These are phyloP conservation scores for Phaeoacremonium minimum DNA, from an alignment of 2,329 filamentous ascomycete genomes.

Conservation along the genomic window DNA sequence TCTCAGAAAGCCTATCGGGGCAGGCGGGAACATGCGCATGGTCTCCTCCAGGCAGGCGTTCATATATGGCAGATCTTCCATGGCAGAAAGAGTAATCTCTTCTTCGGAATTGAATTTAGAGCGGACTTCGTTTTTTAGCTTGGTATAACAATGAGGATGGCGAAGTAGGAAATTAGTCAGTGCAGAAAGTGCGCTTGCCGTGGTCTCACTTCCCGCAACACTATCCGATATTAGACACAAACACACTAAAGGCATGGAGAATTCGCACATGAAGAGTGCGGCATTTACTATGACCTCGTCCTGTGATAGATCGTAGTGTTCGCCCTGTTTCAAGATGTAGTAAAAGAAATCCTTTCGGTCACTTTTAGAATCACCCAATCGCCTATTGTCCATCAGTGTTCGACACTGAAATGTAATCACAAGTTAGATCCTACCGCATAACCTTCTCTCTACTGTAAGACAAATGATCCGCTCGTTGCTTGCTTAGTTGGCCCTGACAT, in stretches of 20 bases:
- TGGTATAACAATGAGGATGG: slow-evolving; percentile 14
- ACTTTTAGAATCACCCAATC: too few species aligned
- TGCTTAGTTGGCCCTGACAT: too few species aligned
- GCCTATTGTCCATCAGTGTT: too few species aligned
- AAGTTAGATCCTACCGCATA: too few species aligned
- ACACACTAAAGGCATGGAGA: too few species aligned
- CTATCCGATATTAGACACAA: too few species aligned
- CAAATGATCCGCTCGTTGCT: too few species aligned
- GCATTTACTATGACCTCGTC: slow-evolving; percentile 13
- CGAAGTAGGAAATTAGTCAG: slow-evolving; percentile 23
- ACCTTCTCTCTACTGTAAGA: too few species aligned
- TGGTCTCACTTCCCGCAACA: slow-evolving; percentile 44
- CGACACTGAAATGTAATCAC: too few species aligned
- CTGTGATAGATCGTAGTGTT: slow-evolving; percentile 9
- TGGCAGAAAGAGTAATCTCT: slow-evolving; percentile 18
- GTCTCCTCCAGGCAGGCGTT: slow-evolving; percentile 24
- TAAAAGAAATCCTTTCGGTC: slow-evolving; percentile 10
- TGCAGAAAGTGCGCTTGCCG: slow-evolving; percentile 32
- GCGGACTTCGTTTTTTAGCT: slow-evolving; percentile 20
- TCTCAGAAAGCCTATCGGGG: too few species aligned
- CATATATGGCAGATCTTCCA: slow-evolving; percentile 21
- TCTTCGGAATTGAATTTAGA: slow-evolving; percentile 15
- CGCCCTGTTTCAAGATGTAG: slow-evolving; percentile 12
- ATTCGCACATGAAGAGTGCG: slow-evolving; percentile 23
- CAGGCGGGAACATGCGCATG: slow-evolving; percentile 20